Evolutionary conservation across 768 basidiomycete genomes (phyloP).

Genomic region (Tylopilus subfusipes): DNA sequence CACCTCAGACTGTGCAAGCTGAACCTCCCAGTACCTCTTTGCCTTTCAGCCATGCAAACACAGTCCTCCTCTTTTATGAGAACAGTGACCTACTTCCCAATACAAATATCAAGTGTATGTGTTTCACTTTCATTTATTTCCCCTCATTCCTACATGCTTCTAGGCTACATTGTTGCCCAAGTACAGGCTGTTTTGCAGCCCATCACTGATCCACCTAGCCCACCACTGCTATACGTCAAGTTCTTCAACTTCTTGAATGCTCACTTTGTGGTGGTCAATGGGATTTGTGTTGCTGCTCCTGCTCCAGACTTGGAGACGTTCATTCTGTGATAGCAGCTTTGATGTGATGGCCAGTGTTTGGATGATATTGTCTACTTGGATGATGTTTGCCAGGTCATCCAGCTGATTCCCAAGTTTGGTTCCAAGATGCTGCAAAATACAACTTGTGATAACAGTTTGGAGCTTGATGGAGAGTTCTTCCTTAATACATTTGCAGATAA

Average conservation of each 20-base stretch:
- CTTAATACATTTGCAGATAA: neutral
- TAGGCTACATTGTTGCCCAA: no score
- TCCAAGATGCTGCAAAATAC: no score
- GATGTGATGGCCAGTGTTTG: neutral
- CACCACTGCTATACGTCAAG: neutral
- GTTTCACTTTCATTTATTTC: no score
- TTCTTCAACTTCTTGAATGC: neutral
- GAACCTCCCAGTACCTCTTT: neutral
- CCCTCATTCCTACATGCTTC: no score
- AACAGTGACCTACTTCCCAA: slow-evolving; percentile 2
- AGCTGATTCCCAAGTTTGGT: no score
- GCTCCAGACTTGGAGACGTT: neutral
- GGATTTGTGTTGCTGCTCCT: neutral
- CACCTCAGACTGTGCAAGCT: slow-evolving; percentile 10
- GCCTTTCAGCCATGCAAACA: no score
- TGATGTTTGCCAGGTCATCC: neutral
- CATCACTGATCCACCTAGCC: no score
- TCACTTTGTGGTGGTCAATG: neutral
- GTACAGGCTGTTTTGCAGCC: no score
- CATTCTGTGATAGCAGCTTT: neutral
- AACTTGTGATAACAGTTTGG: no score
- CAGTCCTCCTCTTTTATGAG: slow-evolving; percentile 2
- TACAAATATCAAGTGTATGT: neutral
- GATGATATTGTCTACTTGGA: no score
- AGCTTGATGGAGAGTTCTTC: neutral